Evolutionary conservation across 2,329 filamentous ascomycete species (phyloP).

Genomic region (Aspergillus ochraceoroseus): DNA sequence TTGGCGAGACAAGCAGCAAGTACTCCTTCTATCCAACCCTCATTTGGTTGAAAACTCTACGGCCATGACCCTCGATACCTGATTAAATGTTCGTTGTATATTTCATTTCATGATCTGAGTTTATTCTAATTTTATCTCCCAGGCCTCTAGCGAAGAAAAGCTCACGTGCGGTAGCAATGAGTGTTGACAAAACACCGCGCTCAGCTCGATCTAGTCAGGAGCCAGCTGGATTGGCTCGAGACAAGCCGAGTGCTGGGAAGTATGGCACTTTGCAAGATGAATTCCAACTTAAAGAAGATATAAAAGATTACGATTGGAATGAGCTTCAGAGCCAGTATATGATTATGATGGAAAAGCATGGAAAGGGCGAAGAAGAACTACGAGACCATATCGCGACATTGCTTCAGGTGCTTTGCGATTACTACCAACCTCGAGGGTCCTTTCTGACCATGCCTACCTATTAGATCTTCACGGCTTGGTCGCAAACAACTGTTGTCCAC

Average conservation of each 20-base stretch:
- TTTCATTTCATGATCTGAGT: too few species aligned
- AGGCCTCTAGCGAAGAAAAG: too few species aligned
- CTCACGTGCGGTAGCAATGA: background rate
- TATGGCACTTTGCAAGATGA: slow-evolving; percentile 15
- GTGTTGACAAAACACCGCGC: slow-evolving; percentile 1
- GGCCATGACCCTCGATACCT: too few species aligned
- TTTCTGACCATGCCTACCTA: slow-evolving; percentile 5
- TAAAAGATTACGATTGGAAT: slow-evolving; percentile 67
- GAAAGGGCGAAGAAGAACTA: slow-evolving; percentile 60
- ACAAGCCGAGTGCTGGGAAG: background rate
- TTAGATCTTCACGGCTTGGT: slow-evolving; percentile 78
- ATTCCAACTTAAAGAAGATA: slow-evolving; percentile 44
- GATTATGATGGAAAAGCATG: slow-evolving; percentile 58
- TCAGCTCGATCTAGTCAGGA: slow-evolving; percentile 4
- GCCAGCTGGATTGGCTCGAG: slow-evolving; percentile 1
- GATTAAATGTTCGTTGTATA: too few species aligned
- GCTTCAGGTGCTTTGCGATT: slow-evolving; percentile 51
- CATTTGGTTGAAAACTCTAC: background rate
- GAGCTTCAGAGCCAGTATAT: slow-evolving; percentile 68
- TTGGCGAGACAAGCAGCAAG: too few species aligned
- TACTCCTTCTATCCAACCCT: background rate
- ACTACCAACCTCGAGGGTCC: background rate
- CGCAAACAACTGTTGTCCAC: slow-evolving; percentile 62
- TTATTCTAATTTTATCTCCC: too few species aligned
- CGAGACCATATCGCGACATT: slow-evolving; percentile 63